Conservation (phyloP, 176 grass and related monocot species). For the Aegilops umbellulata region DNA sequence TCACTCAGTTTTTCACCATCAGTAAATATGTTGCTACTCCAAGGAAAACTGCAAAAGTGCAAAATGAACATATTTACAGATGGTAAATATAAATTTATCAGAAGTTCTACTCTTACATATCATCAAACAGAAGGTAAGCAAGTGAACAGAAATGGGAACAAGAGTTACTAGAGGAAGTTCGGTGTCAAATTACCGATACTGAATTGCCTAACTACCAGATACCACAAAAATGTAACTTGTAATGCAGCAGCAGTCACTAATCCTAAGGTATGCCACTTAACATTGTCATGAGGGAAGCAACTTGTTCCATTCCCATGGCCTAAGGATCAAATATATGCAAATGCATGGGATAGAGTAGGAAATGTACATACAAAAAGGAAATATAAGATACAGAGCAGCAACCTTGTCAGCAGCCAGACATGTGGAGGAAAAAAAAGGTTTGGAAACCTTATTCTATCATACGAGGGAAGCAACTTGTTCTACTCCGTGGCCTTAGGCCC, state of each 20-base stretch:
- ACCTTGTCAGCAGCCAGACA: too few relatives aligned
- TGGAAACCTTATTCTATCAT: too few relatives aligned
- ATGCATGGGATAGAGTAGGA: neutral
- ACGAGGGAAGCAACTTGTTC: too few relatives aligned
- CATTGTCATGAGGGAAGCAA: neutral
- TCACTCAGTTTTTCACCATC: conserved; percentile 46
- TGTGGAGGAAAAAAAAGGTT: too few relatives aligned
- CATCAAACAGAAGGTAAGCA: conserved; percentile 6
- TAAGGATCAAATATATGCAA: neutral
- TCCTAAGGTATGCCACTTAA: neutral
- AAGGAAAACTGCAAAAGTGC: conserved; percentile 61
- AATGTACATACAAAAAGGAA: neutral
- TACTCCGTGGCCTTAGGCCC: too few relatives aligned
- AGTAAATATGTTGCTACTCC: conserved; percentile 46
- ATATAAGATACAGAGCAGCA: too few relatives aligned
- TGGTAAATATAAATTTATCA: conserved; percentile 17
- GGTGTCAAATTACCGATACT: conserved; percentile 11
- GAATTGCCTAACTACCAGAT: neutral
- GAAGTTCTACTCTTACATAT: conserved; percentile 7
- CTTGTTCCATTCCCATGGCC: neutral
- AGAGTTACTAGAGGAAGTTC: conserved; percentile 9
- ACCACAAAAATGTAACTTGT: neutral
- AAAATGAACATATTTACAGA: conserved; percentile 19
- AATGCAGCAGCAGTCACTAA: neutral
- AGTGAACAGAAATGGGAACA: conserved; percentile 11